These are phyloP conservation scores for Leccinum subgranulosum DNA, from an alignment of 768 basidiomycete species.

Conservation along the genomic window DNA sequence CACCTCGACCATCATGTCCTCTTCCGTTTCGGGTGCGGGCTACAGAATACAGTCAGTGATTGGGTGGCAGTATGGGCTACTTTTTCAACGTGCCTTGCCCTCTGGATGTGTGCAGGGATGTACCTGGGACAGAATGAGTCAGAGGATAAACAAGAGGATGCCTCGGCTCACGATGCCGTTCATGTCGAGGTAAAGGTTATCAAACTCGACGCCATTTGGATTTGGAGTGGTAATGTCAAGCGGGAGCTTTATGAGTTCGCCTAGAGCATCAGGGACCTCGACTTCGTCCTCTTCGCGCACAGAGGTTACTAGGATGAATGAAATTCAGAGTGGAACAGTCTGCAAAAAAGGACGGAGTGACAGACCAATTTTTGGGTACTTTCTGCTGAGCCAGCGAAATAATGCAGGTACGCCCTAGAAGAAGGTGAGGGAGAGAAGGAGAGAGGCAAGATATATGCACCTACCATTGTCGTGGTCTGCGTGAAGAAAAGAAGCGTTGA, in stretches of 20 bases:
- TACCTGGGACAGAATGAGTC: slow-evolving; percentile 46
- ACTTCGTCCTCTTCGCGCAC: slow-evolving; percentile 85
- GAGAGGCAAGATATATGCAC: not conserved
- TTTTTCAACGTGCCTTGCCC: slow-evolving; percentile 62
- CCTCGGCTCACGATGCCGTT: slow-evolving; percentile 81
- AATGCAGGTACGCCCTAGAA: slow-evolving; percentile 92
- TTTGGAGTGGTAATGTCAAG: slow-evolving; percentile 78
- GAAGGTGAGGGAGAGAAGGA: not conserved
- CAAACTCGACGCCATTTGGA: slow-evolving; percentile 95
- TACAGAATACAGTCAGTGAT: slow-evolving; percentile 27
- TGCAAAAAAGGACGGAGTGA: slow-evolving; percentile 4
- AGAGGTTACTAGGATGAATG: slow-evolving; percentile 50
- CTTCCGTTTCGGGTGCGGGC: slow-evolving; percentile 96
- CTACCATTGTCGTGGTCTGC: slow-evolving; percentile 20
- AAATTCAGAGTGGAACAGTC: not conserved
- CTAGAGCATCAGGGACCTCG: slow-evolving; percentile 64
- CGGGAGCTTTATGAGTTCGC: slow-evolving; percentile 66
- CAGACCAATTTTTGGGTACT: slow-evolving; percentile 95
- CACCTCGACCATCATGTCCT: slow-evolving; percentile 98
- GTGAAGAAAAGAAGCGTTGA: not conserved
- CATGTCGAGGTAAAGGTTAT: slow-evolving; percentile 98
- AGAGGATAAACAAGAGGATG: not conserved
- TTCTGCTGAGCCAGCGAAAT: slow-evolving; percentile 98
- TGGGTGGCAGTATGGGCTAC: not conserved
- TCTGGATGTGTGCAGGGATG: slow-evolving; percentile 99